Base-by-base conservation (phyloP, 202 grass and related monocot genomes). In the Brachypodium distachyon region DNA sequence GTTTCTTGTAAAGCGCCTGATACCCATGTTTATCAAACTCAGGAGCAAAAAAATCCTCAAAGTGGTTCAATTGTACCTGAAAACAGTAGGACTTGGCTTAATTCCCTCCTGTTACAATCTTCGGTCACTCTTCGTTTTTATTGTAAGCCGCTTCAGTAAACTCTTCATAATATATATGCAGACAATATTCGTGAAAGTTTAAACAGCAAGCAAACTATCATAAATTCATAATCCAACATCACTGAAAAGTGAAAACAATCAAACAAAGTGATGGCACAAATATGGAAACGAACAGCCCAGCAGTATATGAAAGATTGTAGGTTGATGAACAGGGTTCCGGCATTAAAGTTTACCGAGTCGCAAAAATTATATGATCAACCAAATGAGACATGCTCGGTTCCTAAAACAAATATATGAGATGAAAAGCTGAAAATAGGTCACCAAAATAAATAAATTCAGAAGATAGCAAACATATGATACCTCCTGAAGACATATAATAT, bases 401-500 rank as follows among this genome's bases (percentile, higher is more conserved):
- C 38, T 63, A 58, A 41, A 18, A 56, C 26, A 53, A 44, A 82
- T 64, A 29, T 57, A 63, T 38, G 36, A 75, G 28, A 76, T 21
- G 41, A 36, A 86, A 81, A 42, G 21, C 14, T 21, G 40, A 46
- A 46, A 56, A 21, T 18, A 64, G 7, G 12, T 14, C 64, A 29
- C 10, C 16, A 61, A 32, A 72, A 75, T 74, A 5, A 33, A 63
- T 79, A 77, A 62, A 44, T 55, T 65, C 33, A 32, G 51, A 67
- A 67, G 18, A 42, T n/a, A 71, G 44, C 54, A 38, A 25, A 42
- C 26, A 83, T 55, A 70, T 36, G 16, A 37, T 95, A 96, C 96
- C 96, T 99, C 96, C 81, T 99, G 96, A 75, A 99, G 96, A 83
- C 96, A 99, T 66, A 99, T 90, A 54, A 99, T 99, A 81, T 99